Evolutionary conservation across 257 asterid species (phyloP).

Genomic region (Nicotiana sylvestris): DNA sequence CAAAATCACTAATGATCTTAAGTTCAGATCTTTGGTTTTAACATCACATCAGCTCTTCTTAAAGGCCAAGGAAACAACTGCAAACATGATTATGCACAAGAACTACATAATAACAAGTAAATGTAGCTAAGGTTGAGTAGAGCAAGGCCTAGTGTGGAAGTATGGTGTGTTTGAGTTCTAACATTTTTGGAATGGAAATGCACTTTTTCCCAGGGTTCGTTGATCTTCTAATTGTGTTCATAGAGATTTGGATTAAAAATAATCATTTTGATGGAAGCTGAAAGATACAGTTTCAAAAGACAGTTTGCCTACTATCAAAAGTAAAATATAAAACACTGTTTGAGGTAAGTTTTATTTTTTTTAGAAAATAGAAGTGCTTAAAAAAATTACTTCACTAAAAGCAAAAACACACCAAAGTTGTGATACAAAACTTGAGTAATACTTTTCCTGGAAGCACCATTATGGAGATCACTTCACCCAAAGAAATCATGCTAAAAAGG

Average conservation of each 20-base stretch:
- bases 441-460: constrained; percentile 4
- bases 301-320: neutral
- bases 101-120: neutral
- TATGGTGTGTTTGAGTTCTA: neutral
- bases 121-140: constrained; percentile 2
- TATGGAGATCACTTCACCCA: neutral
- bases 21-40: neutral
- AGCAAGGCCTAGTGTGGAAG: neutral
- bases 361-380: neutral
- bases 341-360: neutral
- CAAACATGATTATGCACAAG: constrained; percentile 1
- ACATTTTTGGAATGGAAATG: neutral
- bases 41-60: neutral
- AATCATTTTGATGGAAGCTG: neutral
- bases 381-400: neutral
- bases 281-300: neutral
- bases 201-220: constrained; percentile 5
- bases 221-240: neutral
- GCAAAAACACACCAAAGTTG: neutral
- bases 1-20: neutral
- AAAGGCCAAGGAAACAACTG: neutral
- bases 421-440: neutral
- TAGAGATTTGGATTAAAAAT: neutral
- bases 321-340: neutral
- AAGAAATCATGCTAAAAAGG: neutral